Conservation (phyloP, 208 protist species). For the Leishmania major region DNA sequence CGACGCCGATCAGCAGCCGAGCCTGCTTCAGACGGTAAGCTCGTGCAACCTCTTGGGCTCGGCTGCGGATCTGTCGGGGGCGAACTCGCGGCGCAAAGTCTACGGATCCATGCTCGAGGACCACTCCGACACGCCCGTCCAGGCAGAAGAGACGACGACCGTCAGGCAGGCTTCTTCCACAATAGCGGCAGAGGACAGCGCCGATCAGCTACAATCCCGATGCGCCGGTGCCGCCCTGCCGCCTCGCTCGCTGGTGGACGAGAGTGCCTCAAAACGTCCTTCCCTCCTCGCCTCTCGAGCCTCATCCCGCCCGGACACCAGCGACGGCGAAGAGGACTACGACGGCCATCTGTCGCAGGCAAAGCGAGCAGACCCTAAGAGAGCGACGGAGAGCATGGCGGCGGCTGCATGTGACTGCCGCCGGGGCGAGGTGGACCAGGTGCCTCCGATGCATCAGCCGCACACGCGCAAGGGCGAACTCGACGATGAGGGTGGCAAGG, state of each 20-base stretch:
- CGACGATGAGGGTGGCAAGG: not conserved
- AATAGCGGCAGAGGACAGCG: not conserved
- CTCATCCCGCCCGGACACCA: not conserved
- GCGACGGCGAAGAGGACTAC: not conserved
- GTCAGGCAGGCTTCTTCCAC: not conserved
- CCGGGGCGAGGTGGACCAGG: not conserved
- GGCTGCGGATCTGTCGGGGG: not conserved
- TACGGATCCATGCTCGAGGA: not conserved
- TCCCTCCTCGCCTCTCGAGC: not conserved
- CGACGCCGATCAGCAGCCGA: constrained; percentile 11
- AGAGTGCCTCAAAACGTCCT: not conserved
- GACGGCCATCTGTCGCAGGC: not conserved
- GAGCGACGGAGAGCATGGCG: not conserved
- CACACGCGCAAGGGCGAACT: not conserved
- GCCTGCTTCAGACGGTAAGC: constrained; percentile 4
- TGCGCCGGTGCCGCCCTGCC: constrained; percentile 6
- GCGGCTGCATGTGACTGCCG: not conserved
- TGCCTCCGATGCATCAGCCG: not conserved
- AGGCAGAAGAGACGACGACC: not conserved
- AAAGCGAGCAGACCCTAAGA: not conserved
- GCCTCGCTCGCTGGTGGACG: not conserved
- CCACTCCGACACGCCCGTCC: not conserved
- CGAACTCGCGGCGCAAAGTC: constrained; percentile 10
- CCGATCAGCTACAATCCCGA: not conserved
- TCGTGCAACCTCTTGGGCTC: not conserved